Percentiles rank a stretch among this genome's conserved stretches.
These are phyloP conservation scores for Panicum miliaceum DNA, from an alignment of 176 grass and related monocot genomes.

Conservation along the genomic window DNA sequence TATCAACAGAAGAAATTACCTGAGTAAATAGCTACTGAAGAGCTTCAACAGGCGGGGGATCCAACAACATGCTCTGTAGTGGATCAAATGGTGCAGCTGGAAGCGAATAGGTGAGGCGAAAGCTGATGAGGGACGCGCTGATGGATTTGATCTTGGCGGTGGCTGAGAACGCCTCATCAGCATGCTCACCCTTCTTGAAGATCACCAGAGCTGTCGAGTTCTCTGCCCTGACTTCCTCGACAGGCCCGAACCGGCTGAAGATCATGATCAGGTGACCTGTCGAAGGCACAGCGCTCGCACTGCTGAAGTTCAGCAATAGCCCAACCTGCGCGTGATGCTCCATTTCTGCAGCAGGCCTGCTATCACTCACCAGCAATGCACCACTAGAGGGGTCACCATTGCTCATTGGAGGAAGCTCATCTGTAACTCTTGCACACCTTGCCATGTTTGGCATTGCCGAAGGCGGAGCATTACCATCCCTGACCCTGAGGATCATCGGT, in stretches of 20 bases:
- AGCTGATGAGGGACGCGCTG: slow-evolving; percentile 42
- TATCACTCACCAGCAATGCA: background rate
- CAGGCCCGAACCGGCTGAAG: slow-evolving; percentile 65
- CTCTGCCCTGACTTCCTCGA: slow-evolving; percentile 51
- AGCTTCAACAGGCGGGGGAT: background rate
- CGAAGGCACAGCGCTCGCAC: slow-evolving; percentile 27
- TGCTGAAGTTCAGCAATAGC: slow-evolving; percentile 54
- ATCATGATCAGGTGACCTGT: slow-evolving; percentile 38
- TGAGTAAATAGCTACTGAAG: slow-evolving; percentile 17
- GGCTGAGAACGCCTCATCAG: slow-evolving; percentile 49
- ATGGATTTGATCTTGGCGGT: slow-evolving; percentile 51
- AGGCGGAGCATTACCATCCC: background rate
- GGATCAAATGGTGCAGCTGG: slow-evolving; percentile 12
- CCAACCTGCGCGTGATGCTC: slow-evolving; percentile 37
- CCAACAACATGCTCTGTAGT: background rate
- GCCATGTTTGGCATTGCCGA: slow-evolving; percentile 32
- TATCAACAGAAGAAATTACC: slow-evolving; percentile 17
- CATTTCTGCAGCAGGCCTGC: background rate
- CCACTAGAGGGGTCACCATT: background rate
- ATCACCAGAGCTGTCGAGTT: slow-evolving; percentile 45
- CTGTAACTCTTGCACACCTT: slow-evolving; percentile 25
- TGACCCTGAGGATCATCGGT: slow-evolving; percentile 3
- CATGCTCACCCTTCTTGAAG: slow-evolving; percentile 55
- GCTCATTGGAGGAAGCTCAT: background rate
- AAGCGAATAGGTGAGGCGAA: slow-evolving; percentile 45